These are phyloP conservation scores for Aspergillus ruber DNA, from an alignment of 2,329 filamentous ascomycete genomes.

Conservation along the genomic window DNA sequence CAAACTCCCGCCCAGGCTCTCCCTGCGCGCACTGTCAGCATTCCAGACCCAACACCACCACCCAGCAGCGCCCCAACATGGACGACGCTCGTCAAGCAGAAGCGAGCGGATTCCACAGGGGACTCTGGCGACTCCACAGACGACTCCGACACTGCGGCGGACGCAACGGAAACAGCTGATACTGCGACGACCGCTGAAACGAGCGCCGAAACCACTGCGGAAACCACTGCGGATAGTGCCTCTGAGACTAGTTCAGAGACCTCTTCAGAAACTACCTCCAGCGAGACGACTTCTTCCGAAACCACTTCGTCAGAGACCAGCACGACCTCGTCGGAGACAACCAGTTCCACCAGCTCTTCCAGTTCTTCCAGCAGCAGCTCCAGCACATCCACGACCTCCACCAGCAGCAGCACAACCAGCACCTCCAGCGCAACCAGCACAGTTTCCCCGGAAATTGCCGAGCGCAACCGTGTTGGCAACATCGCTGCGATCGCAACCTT, in stretches of 20 bases:
- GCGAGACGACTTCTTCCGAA: neutral
- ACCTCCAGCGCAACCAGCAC: neutral
- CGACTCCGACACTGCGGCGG: neutral
- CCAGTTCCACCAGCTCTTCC: neutral
- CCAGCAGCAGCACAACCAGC: neutral
- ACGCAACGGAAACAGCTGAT: neutral
- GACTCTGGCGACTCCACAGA: neutral
- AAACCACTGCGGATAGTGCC: neutral
- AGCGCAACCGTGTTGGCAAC: neutral
- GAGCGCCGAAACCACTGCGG: neutral
- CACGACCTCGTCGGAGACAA: neutral
- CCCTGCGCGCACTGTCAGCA: neutral
- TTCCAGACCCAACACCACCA: neutral
- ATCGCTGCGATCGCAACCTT: neutral
- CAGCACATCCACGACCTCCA: neutral
- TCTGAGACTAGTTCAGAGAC: neutral
- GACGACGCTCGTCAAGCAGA: neutral
- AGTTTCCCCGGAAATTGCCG: neutral
- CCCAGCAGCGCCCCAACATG: neutral
- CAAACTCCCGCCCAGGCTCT: neutral
- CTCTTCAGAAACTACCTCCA: neutral
- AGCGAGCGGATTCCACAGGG: neutral
- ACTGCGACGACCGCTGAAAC: neutral
- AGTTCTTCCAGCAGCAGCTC: neutral
- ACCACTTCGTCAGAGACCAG: neutral